Evolutionary conservation across 208 protist species (phyloP).

Genomic region (Crithidia thermophila): DNA sequence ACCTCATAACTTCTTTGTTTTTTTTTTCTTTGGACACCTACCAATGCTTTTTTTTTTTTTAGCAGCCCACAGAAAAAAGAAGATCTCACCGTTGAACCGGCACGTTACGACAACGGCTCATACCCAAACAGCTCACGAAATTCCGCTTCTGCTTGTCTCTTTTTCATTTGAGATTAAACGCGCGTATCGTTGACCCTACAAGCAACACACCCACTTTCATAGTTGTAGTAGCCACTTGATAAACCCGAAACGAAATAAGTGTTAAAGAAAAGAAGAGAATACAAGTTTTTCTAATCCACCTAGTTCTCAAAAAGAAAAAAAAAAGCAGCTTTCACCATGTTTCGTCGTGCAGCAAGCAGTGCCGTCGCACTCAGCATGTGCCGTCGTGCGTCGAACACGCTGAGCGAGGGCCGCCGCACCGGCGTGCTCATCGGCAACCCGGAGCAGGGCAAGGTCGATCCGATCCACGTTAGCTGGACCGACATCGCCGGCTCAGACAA

Average conservation of each 20-base stretch:
- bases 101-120: too few relatives aligned
- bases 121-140: too few relatives aligned
- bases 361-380: conserved; percentile 8
- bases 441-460: conserved; percentile 51
- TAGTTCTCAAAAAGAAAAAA: conserved; percentile 12
- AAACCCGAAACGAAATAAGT: too few relatives aligned
- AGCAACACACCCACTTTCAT: too few relatives aligned
- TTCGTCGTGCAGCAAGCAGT: conserved; percentile 21
- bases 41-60: not conserved
- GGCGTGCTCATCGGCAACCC: conserved; percentile 62
- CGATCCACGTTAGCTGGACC: conserved; percentile 67
- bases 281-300: not conserved
- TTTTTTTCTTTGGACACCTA: not conserved
- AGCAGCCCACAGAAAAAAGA: too few relatives aligned
- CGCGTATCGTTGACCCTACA: too few relatives aligned
- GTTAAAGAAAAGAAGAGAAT: too few relatives aligned
- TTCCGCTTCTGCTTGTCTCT: not conserved
- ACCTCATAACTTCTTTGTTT: too few relatives aligned
- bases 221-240: too few relatives aligned
- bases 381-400: not conserved
- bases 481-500: conserved; percentile 76
- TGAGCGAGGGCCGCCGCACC: conserved; percentile 4
- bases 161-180: not conserved
- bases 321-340: conserved; percentile 13
- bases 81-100: too few relatives aligned